Evolutionary conservation across 345 rosid genomes (phyloP).

Genomic region (Citrus cavaleriei): DNA sequence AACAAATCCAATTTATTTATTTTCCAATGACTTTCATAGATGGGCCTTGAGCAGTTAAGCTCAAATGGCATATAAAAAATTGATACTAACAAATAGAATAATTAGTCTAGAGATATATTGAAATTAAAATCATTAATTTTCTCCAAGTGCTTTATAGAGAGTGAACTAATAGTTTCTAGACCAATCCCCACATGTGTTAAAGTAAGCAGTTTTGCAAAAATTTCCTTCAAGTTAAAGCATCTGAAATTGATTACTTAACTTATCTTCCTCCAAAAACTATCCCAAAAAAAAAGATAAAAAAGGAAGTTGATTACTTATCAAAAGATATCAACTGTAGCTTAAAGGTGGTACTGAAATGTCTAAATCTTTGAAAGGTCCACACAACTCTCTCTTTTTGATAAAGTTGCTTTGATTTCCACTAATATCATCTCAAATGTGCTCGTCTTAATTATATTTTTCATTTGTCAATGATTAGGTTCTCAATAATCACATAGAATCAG

Average conservation of each 20-base stretch:
- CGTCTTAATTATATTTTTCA: conserved; percentile 5
- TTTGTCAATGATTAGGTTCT: conserved; percentile 16
- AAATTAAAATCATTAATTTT: background rate
- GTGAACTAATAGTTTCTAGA: background rate
- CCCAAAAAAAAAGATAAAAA: too few relatives aligned
- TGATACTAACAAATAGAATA: background rate
- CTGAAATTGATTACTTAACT: background rate
- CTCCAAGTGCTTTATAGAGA: background rate
- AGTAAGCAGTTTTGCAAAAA: conserved; percentile 1
- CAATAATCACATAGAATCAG: conserved; percentile 4
- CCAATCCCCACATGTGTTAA: background rate
- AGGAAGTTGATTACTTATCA: background rate
- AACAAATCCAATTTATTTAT: too few relatives aligned
- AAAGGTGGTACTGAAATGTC: background rate
- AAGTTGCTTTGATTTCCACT: conserved; percentile 13
- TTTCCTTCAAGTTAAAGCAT: background rate
- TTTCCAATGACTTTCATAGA: background rate
- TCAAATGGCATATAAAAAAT: background rate
- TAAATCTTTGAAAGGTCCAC: background rate
- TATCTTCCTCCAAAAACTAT: too few relatives aligned
- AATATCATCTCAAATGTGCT: conserved; percentile 8
- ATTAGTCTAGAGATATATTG: background rate
- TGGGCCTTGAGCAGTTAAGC: background rate
- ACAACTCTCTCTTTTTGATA: background rate
- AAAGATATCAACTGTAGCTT: background rate